Evolutionary conservation across 2,329 filamentous ascomycete species (phyloP).

Genomic region (Cercospora nicotianae): DNA sequence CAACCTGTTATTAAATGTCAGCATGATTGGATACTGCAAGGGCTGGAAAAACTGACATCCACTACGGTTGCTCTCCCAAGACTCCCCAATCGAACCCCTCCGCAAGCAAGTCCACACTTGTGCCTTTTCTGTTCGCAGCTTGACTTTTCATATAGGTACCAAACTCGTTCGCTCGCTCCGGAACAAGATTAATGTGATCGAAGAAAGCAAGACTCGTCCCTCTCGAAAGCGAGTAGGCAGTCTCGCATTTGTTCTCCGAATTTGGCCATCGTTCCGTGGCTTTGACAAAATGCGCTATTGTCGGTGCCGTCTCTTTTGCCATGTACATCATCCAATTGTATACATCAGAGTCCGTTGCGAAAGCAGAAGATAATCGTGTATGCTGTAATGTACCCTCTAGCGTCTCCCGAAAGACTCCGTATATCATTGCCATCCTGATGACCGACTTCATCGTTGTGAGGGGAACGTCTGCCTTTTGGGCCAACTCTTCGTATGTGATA

Average conservation of each 20-base stretch:
- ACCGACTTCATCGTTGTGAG: neutral
- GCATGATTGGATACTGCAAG: neutral
- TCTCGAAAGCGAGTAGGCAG: neutral
- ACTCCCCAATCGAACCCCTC: neutral
- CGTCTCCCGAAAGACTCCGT: neutral
- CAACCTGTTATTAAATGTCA: conserved; percentile 14
- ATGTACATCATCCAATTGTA: neutral
- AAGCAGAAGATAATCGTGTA: neutral
- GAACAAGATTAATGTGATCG: neutral
- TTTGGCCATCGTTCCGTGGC: neutral
- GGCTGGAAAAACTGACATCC: neutral
- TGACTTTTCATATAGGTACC: neutral
- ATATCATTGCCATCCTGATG: neutral
- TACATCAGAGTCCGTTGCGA: neutral
- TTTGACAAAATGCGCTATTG: neutral
- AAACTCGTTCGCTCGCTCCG: neutral
- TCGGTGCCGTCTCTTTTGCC: neutral
- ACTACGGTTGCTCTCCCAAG: neutral
- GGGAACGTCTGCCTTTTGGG: neutral
- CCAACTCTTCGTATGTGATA: neutral
- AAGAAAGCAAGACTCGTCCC: neutral
- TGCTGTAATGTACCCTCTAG: neutral
- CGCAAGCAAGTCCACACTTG: neutral
- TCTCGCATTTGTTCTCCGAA: neutral
- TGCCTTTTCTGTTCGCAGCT: neutral